phyloP scores from a whole-genome alignment of 2,329 filamentous ascomycete species.

The Scedosporium boydii region DNA sequence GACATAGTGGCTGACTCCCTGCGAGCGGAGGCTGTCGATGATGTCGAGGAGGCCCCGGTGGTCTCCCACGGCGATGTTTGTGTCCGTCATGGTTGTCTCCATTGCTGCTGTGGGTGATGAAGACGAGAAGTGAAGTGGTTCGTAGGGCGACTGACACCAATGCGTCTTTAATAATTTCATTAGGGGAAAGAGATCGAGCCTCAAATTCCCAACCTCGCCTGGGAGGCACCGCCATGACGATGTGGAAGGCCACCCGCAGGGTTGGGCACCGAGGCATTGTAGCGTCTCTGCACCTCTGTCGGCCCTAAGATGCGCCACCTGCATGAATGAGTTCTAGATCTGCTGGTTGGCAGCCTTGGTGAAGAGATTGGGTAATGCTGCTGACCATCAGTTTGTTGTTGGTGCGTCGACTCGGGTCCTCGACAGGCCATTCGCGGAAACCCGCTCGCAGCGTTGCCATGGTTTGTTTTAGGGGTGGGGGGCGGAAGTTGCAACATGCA shows the following conservation, averaged over 20 bases:
- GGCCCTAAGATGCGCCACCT: background rate
- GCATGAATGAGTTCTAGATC: constrained; percentile 5
- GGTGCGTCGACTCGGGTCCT: background rate
- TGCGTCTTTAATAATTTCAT: background rate
- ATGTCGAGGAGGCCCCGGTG: constrained; percentile 11
- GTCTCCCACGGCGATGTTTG: constrained; percentile 26
- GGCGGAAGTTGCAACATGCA: background rate
- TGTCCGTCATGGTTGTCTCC: constrained; percentile 1
- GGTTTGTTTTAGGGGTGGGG: background rate
- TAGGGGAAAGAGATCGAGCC: background rate
- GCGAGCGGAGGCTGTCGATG: constrained; percentile 10
- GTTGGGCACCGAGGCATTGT: constrained; percentile 11
- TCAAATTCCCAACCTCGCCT: constrained; percentile 4
- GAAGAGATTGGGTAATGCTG: background rate
- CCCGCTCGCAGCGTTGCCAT: background rate
- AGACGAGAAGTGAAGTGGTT: background rate
- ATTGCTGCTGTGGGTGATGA: background rate
- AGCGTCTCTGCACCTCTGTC: constrained; percentile 4
- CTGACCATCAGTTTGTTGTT: background rate
- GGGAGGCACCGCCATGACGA: constrained; percentile 2
- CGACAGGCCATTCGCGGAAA: background rate
- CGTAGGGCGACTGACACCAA: background rate
- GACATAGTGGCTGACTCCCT: constrained; percentile 11
- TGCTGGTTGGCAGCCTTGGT: constrained; percentile 1
- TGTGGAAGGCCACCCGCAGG: constrained; percentile 11